Base-by-base conservation (phyloP, 306 rosid species). In the Cicer judaicum region DNA sequence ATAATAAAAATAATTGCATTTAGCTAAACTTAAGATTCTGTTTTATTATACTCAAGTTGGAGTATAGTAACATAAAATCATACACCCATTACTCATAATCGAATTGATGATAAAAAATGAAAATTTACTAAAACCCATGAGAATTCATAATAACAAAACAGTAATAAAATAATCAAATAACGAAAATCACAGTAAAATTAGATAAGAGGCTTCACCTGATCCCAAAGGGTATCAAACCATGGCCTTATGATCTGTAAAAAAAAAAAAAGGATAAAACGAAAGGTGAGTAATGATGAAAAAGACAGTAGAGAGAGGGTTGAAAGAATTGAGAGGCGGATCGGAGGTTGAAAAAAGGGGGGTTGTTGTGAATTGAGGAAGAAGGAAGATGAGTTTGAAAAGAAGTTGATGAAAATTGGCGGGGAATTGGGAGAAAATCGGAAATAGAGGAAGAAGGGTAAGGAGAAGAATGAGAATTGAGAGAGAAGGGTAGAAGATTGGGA, bases 371-470 rank as follows among this genome's bases (percentile, higher is more conserved):
- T 41, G 82, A 24, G 34, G 76, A 18, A 16, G 70, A 11, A 62
- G 44, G 41, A 19, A 10, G 42, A 18, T 59, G 55, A 82, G 78
- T 89, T 93, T 88, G 91, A 89, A 89, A 85, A 76, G 73, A 64
- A 52, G 86, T 63, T 75, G 76, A 55, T n/a, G 78, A 11, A 64
- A 82, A 76, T 70, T 89, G 97, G 98, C 97, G 97, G 92, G 98
- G 84, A 89, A 76, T 39, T 59, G 90, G 89, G 83, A 84, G 96
- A 84, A 87, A 93, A 89, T 88, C 87, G 93, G 90, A 85, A 83
- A 52, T 54, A 66, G 84, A 65, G n/a, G 79, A 70, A 62, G 88
- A 86, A 73, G 89, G 90, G 98, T 73, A 82, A 86, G 87, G 88
- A 88, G 85, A 89, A 74, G 91, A 85, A 21, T 21, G 84, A 76